These are phyloP conservation scores for Epichloe scottii DNA, from an alignment of 2,329 filamentous ascomycete genomes.

Conservation along the genomic window DNA sequence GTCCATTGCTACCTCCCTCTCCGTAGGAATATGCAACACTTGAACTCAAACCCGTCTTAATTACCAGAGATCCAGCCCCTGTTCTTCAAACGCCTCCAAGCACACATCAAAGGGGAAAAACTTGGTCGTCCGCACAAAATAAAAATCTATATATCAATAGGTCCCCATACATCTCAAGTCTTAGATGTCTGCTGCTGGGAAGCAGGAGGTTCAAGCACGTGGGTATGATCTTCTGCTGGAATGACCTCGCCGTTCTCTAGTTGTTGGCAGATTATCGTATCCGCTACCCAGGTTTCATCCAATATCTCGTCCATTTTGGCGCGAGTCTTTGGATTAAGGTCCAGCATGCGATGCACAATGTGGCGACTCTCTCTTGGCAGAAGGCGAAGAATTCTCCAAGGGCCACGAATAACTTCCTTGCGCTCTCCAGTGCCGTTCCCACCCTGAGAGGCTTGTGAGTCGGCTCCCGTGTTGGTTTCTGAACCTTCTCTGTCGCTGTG, in stretches of 20 bases:
- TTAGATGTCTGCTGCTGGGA: constrained; percentile 21
- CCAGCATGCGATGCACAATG: constrained; percentile 86
- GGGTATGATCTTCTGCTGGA: constrained; percentile 64
- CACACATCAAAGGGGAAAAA: background rate
- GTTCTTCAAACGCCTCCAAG: background rate
- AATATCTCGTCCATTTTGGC: constrained; percentile 80
- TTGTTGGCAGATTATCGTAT: constrained; percentile 73
- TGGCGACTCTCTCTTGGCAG: constrained; percentile 81
- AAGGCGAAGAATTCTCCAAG: constrained; percentile 77
- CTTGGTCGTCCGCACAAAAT: background rate
- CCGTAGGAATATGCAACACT: background rate
- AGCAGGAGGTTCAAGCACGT: constrained; percentile 67
- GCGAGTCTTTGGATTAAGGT: constrained; percentile 70
- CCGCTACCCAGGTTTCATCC: constrained; percentile 79
- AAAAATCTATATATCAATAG: background rate
- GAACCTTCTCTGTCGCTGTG: constrained; percentile 1
- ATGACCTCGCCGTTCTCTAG: constrained; percentile 57
- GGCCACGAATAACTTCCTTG: constrained; percentile 77
- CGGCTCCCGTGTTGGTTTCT: constrained; percentile 3
- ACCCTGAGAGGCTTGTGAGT: constrained; percentile 7
- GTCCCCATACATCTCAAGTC: constrained; percentile 3
- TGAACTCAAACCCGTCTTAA: background rate
- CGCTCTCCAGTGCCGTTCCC: constrained; percentile 29
- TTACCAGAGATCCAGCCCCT: constrained; percentile 1
- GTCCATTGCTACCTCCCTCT: background rate